phyloP scores from a whole-genome alignment of 164 flowering plant species.

The Annona cherimola region DNA sequence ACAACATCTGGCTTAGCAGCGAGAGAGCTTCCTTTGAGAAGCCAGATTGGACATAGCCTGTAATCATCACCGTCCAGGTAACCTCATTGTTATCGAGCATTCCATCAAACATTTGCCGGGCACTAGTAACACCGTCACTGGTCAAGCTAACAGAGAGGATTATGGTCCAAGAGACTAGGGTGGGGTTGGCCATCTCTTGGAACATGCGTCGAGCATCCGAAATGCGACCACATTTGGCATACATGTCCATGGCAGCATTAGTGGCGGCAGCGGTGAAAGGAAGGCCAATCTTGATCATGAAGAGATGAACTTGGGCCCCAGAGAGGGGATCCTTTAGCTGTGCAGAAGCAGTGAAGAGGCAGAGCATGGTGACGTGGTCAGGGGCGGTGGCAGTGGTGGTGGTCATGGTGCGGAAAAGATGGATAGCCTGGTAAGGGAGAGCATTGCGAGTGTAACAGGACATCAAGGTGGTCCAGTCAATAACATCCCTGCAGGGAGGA shows the following conservation, averaged over 20 bases:
- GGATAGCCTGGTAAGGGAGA: constrained; percentile 24
- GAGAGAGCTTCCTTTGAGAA: constrained; percentile 30
- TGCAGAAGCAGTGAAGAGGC: constrained; percentile 39
- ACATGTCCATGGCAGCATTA: constrained; percentile 63
- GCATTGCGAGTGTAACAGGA: constrained; percentile 29
- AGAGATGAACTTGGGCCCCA: constrained; percentile 41
- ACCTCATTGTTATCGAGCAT: constrained; percentile 65
- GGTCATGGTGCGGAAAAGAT: constrained; percentile 39
- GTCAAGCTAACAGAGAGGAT: constrained; percentile 37
- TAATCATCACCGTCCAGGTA: constrained; percentile 60
- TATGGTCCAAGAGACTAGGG: constrained; percentile 67
- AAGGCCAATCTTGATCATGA: constrained; percentile 41
- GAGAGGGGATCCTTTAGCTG: constrained; percentile 25
- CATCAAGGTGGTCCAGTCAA: constrained; percentile 64
- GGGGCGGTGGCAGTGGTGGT: constrained; percentile 1
- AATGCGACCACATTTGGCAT: constrained; percentile 52
- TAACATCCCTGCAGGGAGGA: constrained; percentile 34
- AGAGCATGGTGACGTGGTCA: constrained; percentile 51
- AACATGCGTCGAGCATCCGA: constrained; percentile 39
- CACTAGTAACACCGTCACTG: constrained; percentile 42
- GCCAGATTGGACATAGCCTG: constrained; percentile 42
- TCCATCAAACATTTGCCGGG: constrained; percentile 39
- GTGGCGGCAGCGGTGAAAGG: constrained; percentile 25
- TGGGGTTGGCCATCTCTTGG: constrained; percentile 37
- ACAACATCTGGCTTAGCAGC: constrained; percentile 37